phyloP scores from a whole-genome alignment of 2,329 filamentous ascomycete species.

The Colletotrichum melonis region DNA sequence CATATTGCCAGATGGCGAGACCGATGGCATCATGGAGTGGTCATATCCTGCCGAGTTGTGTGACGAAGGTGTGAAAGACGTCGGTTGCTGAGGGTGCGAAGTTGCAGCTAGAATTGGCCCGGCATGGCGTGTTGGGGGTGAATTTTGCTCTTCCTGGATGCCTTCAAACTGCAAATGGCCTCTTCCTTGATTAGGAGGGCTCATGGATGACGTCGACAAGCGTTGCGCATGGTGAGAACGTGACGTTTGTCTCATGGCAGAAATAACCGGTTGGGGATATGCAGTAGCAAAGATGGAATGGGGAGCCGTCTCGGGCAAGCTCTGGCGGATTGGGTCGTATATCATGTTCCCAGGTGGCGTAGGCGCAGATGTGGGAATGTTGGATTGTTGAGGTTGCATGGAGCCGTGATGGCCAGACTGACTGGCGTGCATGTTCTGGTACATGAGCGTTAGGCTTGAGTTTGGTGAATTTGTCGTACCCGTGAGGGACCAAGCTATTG shows the following conservation, averaged over 20 bases:
- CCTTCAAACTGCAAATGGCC: constrained; percentile 44
- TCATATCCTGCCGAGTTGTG: constrained; percentile 57
- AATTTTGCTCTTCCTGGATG: constrained; percentile 45
- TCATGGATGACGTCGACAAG: constrained; percentile 38
- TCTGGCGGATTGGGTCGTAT: constrained; percentile 70
- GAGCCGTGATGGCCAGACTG: constrained; percentile 19
- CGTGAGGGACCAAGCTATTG: constrained; percentile 87
- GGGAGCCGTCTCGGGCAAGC: constrained; percentile 57
- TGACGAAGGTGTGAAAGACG: constrained; percentile 53
- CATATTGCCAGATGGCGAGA: constrained; percentile 56
- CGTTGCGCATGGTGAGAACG: constrained; percentile 43
- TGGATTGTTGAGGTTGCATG: constrained; percentile 25
- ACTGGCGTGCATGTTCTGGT: constrained; percentile 65
- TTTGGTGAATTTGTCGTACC: constrained; percentile 88
- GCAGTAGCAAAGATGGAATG: constrained; percentile 59
- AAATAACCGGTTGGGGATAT: constrained; percentile 61
- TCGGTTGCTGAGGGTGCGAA: constrained; percentile 21
- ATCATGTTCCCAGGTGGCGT: constrained; percentile 69
- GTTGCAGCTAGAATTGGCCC: constrained; percentile 39
- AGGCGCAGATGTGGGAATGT: constrained; percentile 48
- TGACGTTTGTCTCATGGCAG: constrained; percentile 59
- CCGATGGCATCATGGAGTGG: constrained; percentile 48
- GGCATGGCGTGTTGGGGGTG: constrained; percentile 42
- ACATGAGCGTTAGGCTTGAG: constrained; percentile 85
- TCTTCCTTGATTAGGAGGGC: constrained; percentile 31